Evolutionary conservation across 805 yeast genomes (phyloP).

Genomic region (Cyberlindnera saturnus): DNA sequence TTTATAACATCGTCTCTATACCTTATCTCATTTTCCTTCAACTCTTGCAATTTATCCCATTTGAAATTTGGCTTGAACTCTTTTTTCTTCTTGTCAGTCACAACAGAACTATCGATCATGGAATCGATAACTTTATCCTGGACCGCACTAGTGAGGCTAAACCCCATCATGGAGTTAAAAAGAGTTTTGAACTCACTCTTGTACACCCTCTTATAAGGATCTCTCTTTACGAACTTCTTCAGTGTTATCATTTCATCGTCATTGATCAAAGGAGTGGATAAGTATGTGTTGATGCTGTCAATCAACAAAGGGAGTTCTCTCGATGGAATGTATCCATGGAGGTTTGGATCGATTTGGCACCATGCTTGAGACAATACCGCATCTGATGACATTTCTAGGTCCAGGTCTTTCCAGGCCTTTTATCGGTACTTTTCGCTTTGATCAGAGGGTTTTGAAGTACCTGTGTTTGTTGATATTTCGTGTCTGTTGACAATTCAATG

Average conservation of each 20-base stretch:
- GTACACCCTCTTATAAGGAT: constrained; percentile 25
- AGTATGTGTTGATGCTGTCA: constrained; percentile 17
- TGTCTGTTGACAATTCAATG: too few species aligned
- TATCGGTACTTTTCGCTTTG: neutral
- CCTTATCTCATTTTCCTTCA: constrained; percentile 21
- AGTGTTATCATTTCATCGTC: constrained; percentile 22
- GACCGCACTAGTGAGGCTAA: constrained; percentile 25
- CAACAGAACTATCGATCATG: constrained; percentile 1
- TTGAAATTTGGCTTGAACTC: constrained; percentile 16
- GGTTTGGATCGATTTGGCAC: constrained; percentile 15
- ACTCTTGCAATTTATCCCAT: constrained; percentile 13
- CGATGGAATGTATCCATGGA: constrained; percentile 14
- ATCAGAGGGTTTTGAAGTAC: neutral
- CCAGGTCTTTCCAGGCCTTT: neutral
- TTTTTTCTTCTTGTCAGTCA: neutral
- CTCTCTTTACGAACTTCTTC: constrained; percentile 24
- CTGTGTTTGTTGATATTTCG: neutral
- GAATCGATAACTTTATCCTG: constrained; percentile 1
- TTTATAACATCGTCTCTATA: constrained; percentile 21
- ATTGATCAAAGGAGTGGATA: constrained; percentile 21
- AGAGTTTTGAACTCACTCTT: constrained; percentile 27
- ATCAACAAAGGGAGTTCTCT: constrained; percentile 18
- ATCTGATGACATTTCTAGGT: neutral
- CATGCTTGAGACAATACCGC: constrained; percentile 12
- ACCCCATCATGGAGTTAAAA: constrained; percentile 27